Conservation (phyloP, 2,329 filamentous ascomycete genomes). For the Aspergillus viridinutans region DNA sequence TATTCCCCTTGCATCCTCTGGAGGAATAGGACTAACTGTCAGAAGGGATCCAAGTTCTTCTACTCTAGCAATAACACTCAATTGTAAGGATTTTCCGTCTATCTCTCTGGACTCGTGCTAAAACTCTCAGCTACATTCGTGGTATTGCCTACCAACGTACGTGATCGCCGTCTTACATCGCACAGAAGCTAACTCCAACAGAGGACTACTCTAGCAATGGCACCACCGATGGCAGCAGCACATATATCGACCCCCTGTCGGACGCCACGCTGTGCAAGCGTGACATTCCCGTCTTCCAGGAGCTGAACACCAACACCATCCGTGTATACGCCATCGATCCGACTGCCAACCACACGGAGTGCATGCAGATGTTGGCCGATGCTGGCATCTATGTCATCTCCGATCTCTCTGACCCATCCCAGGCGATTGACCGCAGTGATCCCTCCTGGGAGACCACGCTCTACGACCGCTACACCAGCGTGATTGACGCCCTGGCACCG, state of each 20-base stretch:
- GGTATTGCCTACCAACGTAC: conserved; percentile 81
- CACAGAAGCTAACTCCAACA: neutral
- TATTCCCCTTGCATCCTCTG: neutral
- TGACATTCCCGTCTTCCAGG: conserved; percentile 73
- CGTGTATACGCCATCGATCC: conserved; percentile 91
- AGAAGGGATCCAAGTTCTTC: conserved; percentile 73
- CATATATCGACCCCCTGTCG: conserved; percentile 77
- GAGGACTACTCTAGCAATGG: conserved; percentile 51
- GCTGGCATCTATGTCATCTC: conserved; percentile 92
- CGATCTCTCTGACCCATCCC: conserved; percentile 73
- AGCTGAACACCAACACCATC: conserved; percentile 83
- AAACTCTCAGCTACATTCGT: conserved; percentile 59
- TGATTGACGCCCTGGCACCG: conserved; percentile 71
- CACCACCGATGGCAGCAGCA: conserved; percentile 43
- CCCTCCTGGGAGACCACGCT: conserved; percentile 74
- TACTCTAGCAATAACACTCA: conserved; percentile 71
- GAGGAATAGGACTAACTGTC: neutral
- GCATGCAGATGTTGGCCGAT: conserved; percentile 75
- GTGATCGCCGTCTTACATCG: neutral
- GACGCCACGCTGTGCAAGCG: conserved; percentile 67
- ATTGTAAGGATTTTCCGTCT: conserved; percentile 40
- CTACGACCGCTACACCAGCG: conserved; percentile 72
- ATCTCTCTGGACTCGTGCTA: neutral
- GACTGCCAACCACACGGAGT: conserved; percentile 66
- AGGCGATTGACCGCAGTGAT: conserved; percentile 77